Evolutionary conservation across 2,329 filamentous ascomycete genomes (phyloP), one percentile per base, ranked within the genome.

Genomic region (Aspergillus ruber): DNA sequence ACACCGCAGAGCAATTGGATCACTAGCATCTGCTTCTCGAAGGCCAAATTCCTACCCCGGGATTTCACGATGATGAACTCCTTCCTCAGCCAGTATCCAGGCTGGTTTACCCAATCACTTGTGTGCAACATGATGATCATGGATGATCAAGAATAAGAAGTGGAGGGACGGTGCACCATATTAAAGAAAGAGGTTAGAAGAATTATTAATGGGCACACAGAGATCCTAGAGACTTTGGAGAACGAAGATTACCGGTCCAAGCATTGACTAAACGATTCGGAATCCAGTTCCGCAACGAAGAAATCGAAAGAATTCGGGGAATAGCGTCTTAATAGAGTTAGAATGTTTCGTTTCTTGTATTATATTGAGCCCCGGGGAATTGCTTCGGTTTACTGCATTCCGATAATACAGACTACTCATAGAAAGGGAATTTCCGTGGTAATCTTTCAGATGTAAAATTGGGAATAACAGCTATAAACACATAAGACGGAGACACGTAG

Each of bases 51-150:
- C 62, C 61, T 80, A 29, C 75, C 74, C 3, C 64, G 70, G 39
- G 84, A 87, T 63, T 86, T 81, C 56, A 74, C 73, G 32, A 69
- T 83, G 5, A 73, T 84, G 70, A 85, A 80, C 62, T 79, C 71
- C 55, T 77, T 61, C 42, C 80, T 78, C 1, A 80, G 77, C 52
- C 73, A 72, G 40, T 70, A 66, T 47, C 64, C 68, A 18, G 61
- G 72, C 47, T 79, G 74, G 60, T 84, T 85, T 61, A 78, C 75
- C 9, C 67, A 72, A 47, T 73, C 61, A 2, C 63, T 84, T 32
- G 61, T 84, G 17, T 74, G 78, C 47, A 70, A 74, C 45, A 76
- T 71, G 61, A 81, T 82, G 64, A 66, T 84, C 50, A 58, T 80
- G 47, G 65, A 79, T 41, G 66, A 71, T 33, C 68, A 69, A 2